These are phyloP conservation scores for Trichoderma sp. DNA, from an alignment of 2,329 filamentous ascomycete genomes.

Conservation along the genomic window DNA sequence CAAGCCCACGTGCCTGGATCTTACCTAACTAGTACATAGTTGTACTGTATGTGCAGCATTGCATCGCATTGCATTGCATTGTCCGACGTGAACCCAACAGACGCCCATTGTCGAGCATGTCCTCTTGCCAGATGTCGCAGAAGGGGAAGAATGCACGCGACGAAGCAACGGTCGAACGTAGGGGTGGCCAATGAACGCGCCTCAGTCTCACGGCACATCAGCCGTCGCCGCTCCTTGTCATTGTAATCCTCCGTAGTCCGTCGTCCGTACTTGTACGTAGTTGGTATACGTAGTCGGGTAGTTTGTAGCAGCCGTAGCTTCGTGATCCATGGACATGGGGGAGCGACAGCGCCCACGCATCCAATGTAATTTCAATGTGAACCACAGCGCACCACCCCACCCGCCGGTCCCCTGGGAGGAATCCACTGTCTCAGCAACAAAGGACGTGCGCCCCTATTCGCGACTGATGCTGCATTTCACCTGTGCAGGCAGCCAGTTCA, in stretches of 20 bases:
- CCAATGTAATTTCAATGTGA: conserved; percentile 10
- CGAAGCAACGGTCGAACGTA: background rate
- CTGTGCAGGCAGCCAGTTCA: background rate
- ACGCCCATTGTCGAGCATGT: too few relatives aligned
- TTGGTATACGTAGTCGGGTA: too few relatives aligned
- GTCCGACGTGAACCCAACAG: background rate
- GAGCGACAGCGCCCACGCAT: too few relatives aligned
- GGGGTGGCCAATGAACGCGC: background rate
- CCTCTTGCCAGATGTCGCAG: background rate
- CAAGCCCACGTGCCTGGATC: background rate
- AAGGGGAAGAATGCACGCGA: conserved; percentile 8
- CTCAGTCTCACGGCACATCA: background rate
- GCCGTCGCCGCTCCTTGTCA: too few relatives aligned
- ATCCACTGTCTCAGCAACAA: conserved; percentile 25
- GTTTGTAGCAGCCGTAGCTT: too few relatives aligned
- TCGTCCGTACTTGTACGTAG: too few relatives aligned
- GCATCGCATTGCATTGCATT: background rate
- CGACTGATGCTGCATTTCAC: background rate
- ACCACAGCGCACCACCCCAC: conserved; percentile 7
- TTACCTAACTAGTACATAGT: too few relatives aligned
- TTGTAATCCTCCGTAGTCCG: too few relatives aligned
- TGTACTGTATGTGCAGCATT: too few relatives aligned
- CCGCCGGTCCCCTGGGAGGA: conserved; percentile 20
- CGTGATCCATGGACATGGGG: too few relatives aligned
- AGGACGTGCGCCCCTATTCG: conserved; percentile 20